phyloP scores from a whole-genome alignment of 2,329 filamentous ascomycete species.

The Colletotrichum endophyticum region DNA sequence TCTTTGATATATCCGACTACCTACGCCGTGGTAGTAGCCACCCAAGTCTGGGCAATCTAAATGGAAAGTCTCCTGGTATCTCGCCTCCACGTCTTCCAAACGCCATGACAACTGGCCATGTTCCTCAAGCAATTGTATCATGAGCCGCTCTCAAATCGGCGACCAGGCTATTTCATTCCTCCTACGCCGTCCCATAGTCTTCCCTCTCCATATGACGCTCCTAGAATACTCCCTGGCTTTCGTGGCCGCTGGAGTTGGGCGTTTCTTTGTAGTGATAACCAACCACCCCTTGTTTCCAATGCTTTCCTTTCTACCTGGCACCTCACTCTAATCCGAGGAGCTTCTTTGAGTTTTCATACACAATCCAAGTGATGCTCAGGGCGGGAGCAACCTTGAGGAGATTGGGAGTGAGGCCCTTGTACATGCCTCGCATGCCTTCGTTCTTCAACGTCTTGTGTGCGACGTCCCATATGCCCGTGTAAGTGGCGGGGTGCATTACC shows the following conservation, averaged over 20 bases:
- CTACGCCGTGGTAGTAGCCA: background rate
- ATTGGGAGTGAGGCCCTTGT: slow-evolving; percentile 95
- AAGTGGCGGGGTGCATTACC: slow-evolving; percentile 86
- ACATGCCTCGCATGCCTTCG: slow-evolving; percentile 86
- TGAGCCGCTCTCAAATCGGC: background rate
- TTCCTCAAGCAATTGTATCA: slow-evolving; percentile 3
- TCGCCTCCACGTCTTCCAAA: slow-evolving; percentile 14
- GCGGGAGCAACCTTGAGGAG: slow-evolving; percentile 95
- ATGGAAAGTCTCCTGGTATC: slow-evolving; percentile 18
- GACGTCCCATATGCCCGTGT: slow-evolving; percentile 90
- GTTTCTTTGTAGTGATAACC: background rate
- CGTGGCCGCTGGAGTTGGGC: background rate
- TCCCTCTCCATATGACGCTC: background rate
- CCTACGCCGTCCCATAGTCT: background rate
- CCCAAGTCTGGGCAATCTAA: background rate
- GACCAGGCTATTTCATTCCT: background rate
- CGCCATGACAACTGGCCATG: slow-evolving; percentile 4
- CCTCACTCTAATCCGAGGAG: slow-evolving; percentile 60
- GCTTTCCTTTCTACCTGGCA: background rate
- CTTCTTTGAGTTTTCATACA: slow-evolving; percentile 89
- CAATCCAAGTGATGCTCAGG: slow-evolving; percentile 92
- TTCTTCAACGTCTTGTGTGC: slow-evolving; percentile 80
- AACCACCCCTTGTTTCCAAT: background rate
- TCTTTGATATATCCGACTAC: background rate
- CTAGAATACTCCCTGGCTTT: background rate